Base-by-base conservation (phyloP, 352 stramenopile genomes). In the Pythium utonaiense region DNA sequence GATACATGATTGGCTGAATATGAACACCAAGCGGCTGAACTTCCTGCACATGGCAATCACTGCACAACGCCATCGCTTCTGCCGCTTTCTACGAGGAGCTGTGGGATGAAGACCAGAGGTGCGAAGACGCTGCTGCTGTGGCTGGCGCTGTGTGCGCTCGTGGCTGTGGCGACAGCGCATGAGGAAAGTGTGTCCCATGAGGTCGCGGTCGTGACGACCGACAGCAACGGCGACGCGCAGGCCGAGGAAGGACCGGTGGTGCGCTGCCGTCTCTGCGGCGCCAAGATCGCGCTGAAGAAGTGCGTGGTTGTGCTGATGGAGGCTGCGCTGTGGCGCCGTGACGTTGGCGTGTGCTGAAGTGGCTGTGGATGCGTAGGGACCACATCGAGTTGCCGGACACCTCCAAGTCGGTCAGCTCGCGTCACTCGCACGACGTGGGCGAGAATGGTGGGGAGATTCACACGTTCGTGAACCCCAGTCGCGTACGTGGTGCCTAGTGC, bases 211-310 rank as follows among this genome's bases (percentile, higher is more conserved):
- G 64, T 71, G 8, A 19, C 19, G 60, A 63, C 6, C 56, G 78
- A 33, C 45, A 69, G 13, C 45, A 66, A 1, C 17, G 61, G 4
- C 41, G 45, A 9, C 38, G 71, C 38, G 31, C 42, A 60, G 10
- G 64, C 73, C 27, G 50, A 60, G 25, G 62, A 74, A 28, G 74
- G 64, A n/a, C 54, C 71, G 0, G 59, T 77, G 0, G 70, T 95
- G 45, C 85, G 85, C 61, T 95, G 85, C 69, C 85, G 85, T 57
- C 79, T 86, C 36, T 95, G 85, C 45, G 85, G 85, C 19, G 85
- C 83, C 16, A 70, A 74, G 30, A 73, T 93, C 24, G 83, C 83
- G 4, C 70, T 66, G 36, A 93, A 90, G 42, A 71, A 67, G 85
- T 95, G 63, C 27, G 70, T 62, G 0, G 6, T 36, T 21, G 52